A percentile compares a stretch with the other conserved stretches of the same genome.
Conservation (phyloP, 176 grass and related monocot genomes). For the Raddia distichophylla region DNA sequence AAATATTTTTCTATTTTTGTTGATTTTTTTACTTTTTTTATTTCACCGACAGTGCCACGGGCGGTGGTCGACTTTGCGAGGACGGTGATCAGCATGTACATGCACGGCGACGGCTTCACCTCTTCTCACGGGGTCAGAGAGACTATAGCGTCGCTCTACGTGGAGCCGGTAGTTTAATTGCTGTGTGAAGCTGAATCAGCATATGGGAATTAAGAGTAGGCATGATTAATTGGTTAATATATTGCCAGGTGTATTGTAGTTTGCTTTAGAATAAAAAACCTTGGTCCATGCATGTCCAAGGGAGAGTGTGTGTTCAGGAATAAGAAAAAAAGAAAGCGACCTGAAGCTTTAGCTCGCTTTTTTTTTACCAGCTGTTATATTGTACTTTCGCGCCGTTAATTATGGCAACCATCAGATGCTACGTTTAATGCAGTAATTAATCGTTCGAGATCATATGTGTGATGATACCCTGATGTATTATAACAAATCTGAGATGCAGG, state of each 20-base stretch:
- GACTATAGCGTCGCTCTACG: slow-evolving; percentile 13
- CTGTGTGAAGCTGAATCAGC: not conserved
- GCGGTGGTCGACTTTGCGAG: slow-evolving; percentile 38
- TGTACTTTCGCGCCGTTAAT: not conserved
- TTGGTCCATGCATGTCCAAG: not conserved
- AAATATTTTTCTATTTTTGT: no score
- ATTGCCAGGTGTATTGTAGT: slow-evolving; percentile 4
- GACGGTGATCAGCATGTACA: slow-evolving; percentile 40
- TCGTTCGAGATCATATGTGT: no score
- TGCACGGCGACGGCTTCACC: slow-evolving; percentile 25
- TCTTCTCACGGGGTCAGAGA: slow-evolving; percentile 39
- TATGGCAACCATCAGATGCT: not conserved
- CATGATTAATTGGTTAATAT: not conserved
- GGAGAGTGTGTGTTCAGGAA: not conserved
- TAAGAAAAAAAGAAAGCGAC: no score
- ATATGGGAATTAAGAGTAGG: not conserved
- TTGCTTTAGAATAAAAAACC: not conserved
- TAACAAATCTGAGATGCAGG: no score
- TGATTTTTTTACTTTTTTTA: no score
- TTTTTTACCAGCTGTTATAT: not conserved
- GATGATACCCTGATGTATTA: no score
- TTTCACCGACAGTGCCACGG: not conserved
- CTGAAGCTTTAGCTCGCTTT: not conserved
- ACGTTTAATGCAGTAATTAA: no score
- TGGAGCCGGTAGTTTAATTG: slow-evolving; percentile 28